Conservation (phyloP, 371 early-diverging fungal species). For the Capillidium rhysosporum region DNA sequence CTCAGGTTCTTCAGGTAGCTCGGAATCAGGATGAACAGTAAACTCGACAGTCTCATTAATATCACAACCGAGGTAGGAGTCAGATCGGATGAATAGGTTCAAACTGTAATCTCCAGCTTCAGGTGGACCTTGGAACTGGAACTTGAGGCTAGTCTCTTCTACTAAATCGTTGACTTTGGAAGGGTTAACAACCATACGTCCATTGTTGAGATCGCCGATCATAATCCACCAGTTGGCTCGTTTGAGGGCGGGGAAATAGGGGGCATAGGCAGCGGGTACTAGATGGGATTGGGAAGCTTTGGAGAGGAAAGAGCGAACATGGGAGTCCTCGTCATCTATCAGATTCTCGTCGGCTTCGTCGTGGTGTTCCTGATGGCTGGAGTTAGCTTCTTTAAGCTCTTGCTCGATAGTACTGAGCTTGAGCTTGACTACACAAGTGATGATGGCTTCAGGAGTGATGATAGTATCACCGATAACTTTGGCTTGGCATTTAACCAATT, state of each 20-base stretch:
- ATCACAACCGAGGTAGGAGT: conserved; percentile 71
- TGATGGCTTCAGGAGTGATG: conserved; percentile 57
- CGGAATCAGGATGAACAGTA: conserved; percentile 37
- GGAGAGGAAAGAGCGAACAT: neutral
- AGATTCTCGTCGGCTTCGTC: conserved; percentile 1
- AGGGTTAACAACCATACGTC: conserved; percentile 62
- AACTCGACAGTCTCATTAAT: conserved; percentile 14
- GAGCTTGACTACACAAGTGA: conserved; percentile 48
- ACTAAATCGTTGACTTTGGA: conserved; percentile 55
- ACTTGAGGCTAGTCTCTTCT: conserved; percentile 35
- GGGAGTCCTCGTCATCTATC: conserved; percentile 6
- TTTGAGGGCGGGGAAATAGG: conserved; percentile 40
- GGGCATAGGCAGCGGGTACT: conserved; percentile 31
- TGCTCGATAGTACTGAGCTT: conserved; percentile 13
- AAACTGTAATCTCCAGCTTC: conserved; percentile 66
- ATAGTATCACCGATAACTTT: conserved; percentile 52
- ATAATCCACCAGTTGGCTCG: conserved; percentile 86
- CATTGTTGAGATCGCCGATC: conserved; percentile 61
- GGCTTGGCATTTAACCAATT: neutral
- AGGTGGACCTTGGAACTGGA: conserved; percentile 90
- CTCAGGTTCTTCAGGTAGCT: conserved; percentile 46
- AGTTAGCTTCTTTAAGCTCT: conserved; percentile 11
- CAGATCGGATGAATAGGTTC: conserved; percentile 66
- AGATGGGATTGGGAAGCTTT: conserved; percentile 1
- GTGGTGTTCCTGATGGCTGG: conserved; percentile 5